Base-by-base conservation (phyloP, 164 flowering plant species). In the Liquidambar formosana region DNA sequence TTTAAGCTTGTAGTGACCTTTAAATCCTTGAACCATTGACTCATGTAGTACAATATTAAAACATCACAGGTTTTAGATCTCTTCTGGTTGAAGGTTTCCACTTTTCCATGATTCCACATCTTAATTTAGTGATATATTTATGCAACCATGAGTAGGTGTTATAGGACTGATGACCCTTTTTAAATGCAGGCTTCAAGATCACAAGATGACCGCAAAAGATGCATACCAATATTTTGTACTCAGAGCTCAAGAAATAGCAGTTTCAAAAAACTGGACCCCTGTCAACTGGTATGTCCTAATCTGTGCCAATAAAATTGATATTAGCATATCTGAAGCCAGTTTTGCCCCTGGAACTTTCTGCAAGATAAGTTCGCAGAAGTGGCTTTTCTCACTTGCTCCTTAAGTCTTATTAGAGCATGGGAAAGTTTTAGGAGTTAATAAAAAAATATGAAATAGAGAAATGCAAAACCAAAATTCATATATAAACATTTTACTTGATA, bases 221-320 rank as follows among this genome's bases (percentile, higher is more conserved):
- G 97, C 97, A 14, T 95, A 95, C 65, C 82, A 88, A 64, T 95
- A 93, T 71, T 95, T 95, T 81, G 99, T 91, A 27, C 82, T 90
- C 74, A 83, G 75, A 85, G 97, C 93, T 75, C 97, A 93, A 82
- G 78, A 85, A 57, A 83, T 93, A 59, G 97, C 97, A 64, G 67
- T 89, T 66, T 82, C 85, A 46, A 77, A 81, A 72, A 80, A 80
- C 52, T 84, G 92, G 91, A 83, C 85, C 23, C 97, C 97, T 61
- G 97, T 93, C 22, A 93, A 93, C 81, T 95, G 99, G 99, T 93
- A 85, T 56, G 73, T 52, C 27, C 19, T 25, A 27, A 47, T 25
- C 8, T 43, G 10, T 58, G 25, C 10, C 8, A 3, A 1, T 10
- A 11, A 33, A 33, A 33, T 33, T 33, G 41, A 2, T 33, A 33